Base-by-base conservation (phyloP, 2,329 filamentous ascomycete species). In the Monosporascus sp. region DNA sequence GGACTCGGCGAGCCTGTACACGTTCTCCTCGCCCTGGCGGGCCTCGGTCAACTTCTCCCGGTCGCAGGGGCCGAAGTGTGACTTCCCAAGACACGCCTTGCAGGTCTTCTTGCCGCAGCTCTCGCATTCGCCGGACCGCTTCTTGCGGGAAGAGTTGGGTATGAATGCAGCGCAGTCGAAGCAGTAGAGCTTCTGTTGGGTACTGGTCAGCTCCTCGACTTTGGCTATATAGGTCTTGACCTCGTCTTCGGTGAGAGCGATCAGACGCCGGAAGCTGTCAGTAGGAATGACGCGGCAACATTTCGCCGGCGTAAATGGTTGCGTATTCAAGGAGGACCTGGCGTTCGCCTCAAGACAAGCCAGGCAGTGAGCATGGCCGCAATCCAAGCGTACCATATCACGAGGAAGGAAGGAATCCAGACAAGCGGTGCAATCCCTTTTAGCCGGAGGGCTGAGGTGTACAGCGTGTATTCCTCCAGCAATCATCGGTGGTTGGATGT, bases 1-100 rank as follows among this genome's bases (percentile, higher is more conserved):
- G 0, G 35, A 3, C 17, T 49, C 35, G 35, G 57, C 60, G 3
- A 61, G 46, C 2, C 27, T 17, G 11, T 44, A n/a, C 11, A 62
- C 3, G 0, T 17, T 8, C 0, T 59, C 53, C 5, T 58, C 55
- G 24, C 11, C 20, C 3, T 35, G 20, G 5, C 4, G 35, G 2
- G 9, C 16, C 11, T 56, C 50, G 8, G 53, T 14, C 5, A 59
- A 22, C 24, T 40, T 46, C 1, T 22, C 31, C 38, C 44, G 7
- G 37, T 64, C 43, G 52, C 62, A 64, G 19, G 43, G 2, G 2
- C 55, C 58, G 20, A 53, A 61, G 47, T 64, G 62, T 1, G 62
- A 59, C 41, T 62, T 63, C 20, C n/a, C 48, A 1, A 7, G 41
- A 24, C 60, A 63, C 3, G 20, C 7, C 24, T 48, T 58, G 48